Conservation (phyloP, 805 yeast genomes). For the Brettanomyces custersianus region DNA sequence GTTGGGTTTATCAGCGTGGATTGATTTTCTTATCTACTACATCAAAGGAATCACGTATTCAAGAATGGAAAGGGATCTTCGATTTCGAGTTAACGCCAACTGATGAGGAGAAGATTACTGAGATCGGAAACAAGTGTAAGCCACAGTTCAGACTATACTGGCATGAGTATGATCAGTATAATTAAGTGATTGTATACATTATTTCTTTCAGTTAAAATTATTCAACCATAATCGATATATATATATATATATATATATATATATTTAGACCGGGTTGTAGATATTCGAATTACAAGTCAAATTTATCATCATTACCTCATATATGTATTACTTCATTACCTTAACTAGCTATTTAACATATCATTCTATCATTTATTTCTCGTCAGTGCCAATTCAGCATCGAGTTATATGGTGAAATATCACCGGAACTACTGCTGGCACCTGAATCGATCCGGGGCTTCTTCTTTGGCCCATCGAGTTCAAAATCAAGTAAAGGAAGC, state of each 20-base stretch:
- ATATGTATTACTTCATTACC: not conserved
- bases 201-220: no score
- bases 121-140: slow-evolving; percentile 15
- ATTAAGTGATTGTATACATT: no score
- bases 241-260: no score
- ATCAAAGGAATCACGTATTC: slow-evolving; percentile 30
- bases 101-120: slow-evolving; percentile 21
- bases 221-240: no score
- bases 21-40: slow-evolving; percentile 40
- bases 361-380: not conserved
- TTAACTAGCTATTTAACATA: not conserved
- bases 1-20: slow-evolving; percentile 35
- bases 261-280: no score
- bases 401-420: not conserved
- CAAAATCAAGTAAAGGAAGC: slow-evolving; percentile 52
- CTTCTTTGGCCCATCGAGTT: slow-evolving; percentile 17
- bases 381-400: slow-evolving; percentile 2
- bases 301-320: no score
- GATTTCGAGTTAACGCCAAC: slow-evolving; percentile 24
- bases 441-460: not conserved
- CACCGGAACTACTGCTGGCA: not conserved
- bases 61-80: slow-evolving; percentile 27
- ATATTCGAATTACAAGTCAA: no score
- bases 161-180: slow-evolving; percentile 20
- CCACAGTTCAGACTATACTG: slow-evolving; percentile 25